phyloP scores from a whole-genome alignment of 129 eudicot genomes.

The Tagetes erecta region DNA sequence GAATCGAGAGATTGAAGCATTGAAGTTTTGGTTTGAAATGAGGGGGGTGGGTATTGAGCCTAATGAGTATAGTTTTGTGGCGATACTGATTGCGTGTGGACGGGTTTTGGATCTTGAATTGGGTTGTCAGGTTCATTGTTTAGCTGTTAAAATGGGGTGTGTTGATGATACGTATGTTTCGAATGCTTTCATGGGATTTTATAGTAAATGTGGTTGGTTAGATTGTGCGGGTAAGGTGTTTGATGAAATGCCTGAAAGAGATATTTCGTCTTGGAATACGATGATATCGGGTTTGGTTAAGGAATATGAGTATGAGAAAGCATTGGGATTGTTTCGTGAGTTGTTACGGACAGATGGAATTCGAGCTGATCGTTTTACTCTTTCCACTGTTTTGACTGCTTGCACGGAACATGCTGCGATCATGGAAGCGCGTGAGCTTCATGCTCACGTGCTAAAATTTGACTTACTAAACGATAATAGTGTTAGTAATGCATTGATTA shows the following conservation, averaged over 20 bases:
- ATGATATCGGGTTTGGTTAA: constrained; percentile 54
- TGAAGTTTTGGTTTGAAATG: constrained; percentile 63
- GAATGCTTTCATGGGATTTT: constrained; percentile 75
- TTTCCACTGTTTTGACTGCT: constrained; percentile 64
- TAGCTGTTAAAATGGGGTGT: constrained; percentile 56
- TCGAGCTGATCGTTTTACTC: constrained; percentile 53
- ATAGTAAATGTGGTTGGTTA: constrained; percentile 60
- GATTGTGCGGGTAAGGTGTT: constrained; percentile 56
- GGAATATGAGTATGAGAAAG: constrained; percentile 47
- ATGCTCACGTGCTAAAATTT: constrained; percentile 52
- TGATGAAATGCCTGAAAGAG: constrained; percentile 59
- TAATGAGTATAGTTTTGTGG: constrained; percentile 76
- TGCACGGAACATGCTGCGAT: constrained; percentile 44
- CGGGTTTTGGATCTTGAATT: constrained; percentile 48
- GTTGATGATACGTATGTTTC: constrained; percentile 49
- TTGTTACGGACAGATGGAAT: constrained; percentile 43
- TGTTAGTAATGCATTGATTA: constrained; percentile 80
- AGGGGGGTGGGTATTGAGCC: constrained; percentile 58
- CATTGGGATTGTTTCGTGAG: constrained; percentile 51
- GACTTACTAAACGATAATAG: constrained; percentile 57
- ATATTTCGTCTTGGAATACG: constrained; percentile 83
- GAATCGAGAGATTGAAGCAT: constrained; percentile 46
- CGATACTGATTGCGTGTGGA: constrained; percentile 73
- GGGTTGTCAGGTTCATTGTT: constrained; percentile 68
- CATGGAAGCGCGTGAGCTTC: constrained; percentile 56